Evolutionary conservation across 805 yeast genomes (phyloP).

Genomic region (Candida takata): DNA sequence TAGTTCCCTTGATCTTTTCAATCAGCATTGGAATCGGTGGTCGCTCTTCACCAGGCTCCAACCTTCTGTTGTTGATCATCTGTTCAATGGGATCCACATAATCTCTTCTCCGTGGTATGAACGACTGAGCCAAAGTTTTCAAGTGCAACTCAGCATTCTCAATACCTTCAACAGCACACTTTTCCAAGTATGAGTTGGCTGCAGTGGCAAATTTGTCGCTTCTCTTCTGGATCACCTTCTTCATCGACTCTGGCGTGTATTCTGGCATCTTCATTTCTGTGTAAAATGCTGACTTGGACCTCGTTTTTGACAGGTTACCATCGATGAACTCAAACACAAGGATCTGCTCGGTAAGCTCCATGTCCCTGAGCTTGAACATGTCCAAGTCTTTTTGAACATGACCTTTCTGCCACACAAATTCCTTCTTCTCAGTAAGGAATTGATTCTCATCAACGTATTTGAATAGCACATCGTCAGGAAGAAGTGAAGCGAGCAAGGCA

Average conservation of each 20-base stretch:
- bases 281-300: slow-evolving; percentile 35
- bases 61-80: slow-evolving; percentile 34
- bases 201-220: slow-evolving; percentile 42
- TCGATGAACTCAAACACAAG: slow-evolving; percentile 75
- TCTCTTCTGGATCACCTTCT: slow-evolving; percentile 52
- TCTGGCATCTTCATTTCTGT: slow-evolving; percentile 43
- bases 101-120: slow-evolving; percentile 42
- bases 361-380: slow-evolving; percentile 40
- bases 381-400: slow-evolving; percentile 51
- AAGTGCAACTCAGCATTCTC: slow-evolving; percentile 37
- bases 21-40: slow-evolving; percentile 46
- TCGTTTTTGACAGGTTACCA: slow-evolving; percentile 45
- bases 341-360: slow-evolving; percentile 39
- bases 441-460: slow-evolving; percentile 79
- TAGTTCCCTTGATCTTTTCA: slow-evolving; percentile 39
- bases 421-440: slow-evolving; percentile 32
- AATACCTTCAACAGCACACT: slow-evolving; percentile 23
- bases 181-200: slow-evolving; percentile 29
- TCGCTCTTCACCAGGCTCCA: slow-evolving; percentile 25
- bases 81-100: slow-evolving; percentile 57
- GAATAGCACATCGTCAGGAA: slow-evolving; percentile 65
- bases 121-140: slow-evolving; percentile 26
- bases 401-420: slow-evolving; percentile 35
- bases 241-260: slow-evolving; percentile 50
- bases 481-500: slow-evolving; percentile 51